Percentiles rank a stretch among this genome's conserved stretches.
Evolutionary conservation across 164 flowering plant genomes (phyloP).

Genomic region (Euptelea pleiosperma): DNA sequence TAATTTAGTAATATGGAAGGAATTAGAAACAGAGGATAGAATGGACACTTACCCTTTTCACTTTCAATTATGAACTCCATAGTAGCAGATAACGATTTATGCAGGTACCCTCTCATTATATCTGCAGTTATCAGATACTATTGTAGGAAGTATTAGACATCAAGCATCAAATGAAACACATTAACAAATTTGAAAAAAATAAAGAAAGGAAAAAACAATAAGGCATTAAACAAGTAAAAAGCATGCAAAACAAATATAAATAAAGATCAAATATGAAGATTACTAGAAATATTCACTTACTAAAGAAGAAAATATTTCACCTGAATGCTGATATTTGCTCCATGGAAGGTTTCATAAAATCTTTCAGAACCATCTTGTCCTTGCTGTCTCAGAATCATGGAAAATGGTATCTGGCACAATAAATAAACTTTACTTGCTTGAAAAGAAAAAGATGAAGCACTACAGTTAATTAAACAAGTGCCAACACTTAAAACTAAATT

Average conservation of each 20-base stretch:
- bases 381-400: slow-evolving; percentile 42
- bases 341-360: slow-evolving; percentile 93
- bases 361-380: slow-evolving; percentile 48
- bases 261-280: too few relatives aligned
- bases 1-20: background rate
- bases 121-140: slow-evolving; percentile 89
- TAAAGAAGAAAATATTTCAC: slow-evolving; percentile 30
- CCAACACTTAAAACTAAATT: too few relatives aligned
- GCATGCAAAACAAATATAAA: background rate
- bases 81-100: slow-evolving; percentile 72
- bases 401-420: slow-evolving; percentile 73
- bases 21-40: background rate
- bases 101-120: slow-evolving; percentile 72
- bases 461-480: background rate
- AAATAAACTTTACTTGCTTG: background rate
- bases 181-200: background rate
- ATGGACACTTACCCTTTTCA: slow-evolving; percentile 51
- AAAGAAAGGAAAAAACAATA: background rate
- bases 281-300: too few relatives aligned
- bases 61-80: slow-evolving; percentile 80
- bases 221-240: background rate
- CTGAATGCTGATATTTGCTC: slow-evolving; percentile 78
- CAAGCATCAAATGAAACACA: slow-evolving; percentile 1
- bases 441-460: background rate
- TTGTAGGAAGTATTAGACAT: slow-evolving; percentile 29